phyloP scores from a whole-genome alignment of 306 rosid species.

The Abrus pulchellus region DNA sequence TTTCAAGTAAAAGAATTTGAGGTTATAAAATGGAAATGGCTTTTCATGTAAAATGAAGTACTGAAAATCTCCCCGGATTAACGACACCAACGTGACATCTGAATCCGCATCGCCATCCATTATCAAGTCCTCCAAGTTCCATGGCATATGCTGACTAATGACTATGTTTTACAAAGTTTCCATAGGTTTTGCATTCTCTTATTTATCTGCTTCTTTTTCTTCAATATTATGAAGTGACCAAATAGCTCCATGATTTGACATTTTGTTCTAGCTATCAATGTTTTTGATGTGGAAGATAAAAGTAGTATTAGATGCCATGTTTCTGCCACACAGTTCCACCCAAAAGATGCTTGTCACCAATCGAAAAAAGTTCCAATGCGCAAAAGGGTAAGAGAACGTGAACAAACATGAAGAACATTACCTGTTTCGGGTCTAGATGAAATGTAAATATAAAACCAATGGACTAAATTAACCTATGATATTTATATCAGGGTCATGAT shows the following conservation, averaged over 20 bases:
- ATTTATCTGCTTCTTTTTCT: neutral
- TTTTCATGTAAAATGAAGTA: neutral
- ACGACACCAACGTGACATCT: constrained; percentile 10
- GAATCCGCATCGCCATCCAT: constrained; percentile 31
- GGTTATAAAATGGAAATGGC: constrained; percentile 15
- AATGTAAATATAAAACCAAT: constrained; percentile 56
- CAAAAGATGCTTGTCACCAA: constrained; percentile 51
- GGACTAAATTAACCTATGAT: constrained; percentile 50
- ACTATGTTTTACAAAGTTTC: neutral
- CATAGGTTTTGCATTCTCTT: constrained; percentile 28
- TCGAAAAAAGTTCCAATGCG: constrained; percentile 17
- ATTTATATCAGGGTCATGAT: constrained; percentile 16
- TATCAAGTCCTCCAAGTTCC: constrained; percentile 5
- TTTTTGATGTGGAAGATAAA: constrained; percentile 40
- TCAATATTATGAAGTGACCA: constrained; percentile 43
- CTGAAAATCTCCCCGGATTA: neutral
- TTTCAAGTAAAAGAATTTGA: neutral
- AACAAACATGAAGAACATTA: constrained; percentile 37
- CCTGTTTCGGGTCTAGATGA: constrained; percentile 19
- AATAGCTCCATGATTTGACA: constrained; percentile 55
- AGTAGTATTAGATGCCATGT: constrained; percentile 72
- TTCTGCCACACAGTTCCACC: constrained; percentile 50
- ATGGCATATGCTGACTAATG: neutral
- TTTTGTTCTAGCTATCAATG: constrained; percentile 55
- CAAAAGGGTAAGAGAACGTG: neutral